Evolutionary conservation across 2,329 filamentous ascomycete genomes (phyloP).

Genomic region (Aphanoascus verrucosus): DNA sequence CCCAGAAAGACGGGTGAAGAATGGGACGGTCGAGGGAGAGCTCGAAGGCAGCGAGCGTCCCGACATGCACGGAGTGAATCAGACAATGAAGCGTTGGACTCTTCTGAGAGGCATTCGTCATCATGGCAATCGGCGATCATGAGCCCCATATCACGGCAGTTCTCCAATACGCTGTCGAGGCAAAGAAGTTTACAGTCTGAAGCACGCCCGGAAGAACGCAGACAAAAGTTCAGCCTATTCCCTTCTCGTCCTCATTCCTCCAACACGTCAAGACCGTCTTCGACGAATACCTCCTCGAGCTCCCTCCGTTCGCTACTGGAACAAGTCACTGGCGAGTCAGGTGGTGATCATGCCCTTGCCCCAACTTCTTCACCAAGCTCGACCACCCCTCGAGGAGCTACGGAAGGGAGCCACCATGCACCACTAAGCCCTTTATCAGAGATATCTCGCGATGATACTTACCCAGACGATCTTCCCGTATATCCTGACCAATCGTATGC

Average conservation of each 20-base stretch:
- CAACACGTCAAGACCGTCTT: conserved; percentile 27
- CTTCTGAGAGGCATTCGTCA: neutral
- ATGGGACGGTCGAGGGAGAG: conserved; percentile 13
- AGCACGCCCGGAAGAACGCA: conserved; percentile 15
- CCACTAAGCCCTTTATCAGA: conserved; percentile 17
- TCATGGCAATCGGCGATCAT: conserved; percentile 12
- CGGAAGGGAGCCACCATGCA: conserved; percentile 11
- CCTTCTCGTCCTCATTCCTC: conserved; percentile 24
- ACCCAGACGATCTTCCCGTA: conserved; percentile 30
- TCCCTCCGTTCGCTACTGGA: conserved; percentile 26
- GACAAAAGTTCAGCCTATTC: conserved; percentile 16
- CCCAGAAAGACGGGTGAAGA: conserved; percentile 12
- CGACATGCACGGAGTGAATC: conserved; percentile 3
- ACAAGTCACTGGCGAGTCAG: neutral
- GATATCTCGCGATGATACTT: conserved; percentile 11
- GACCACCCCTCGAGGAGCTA: conserved; percentile 6
- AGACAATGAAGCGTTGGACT: neutral
- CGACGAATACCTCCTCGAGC: conserved; percentile 34
- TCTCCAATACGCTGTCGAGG: conserved; percentile 10
- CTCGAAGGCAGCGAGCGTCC: conserved; percentile 8
- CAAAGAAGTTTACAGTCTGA: conserved; percentile 15
- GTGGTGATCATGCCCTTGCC: neutral
- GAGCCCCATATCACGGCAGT: conserved; percentile 14
- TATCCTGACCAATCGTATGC: conserved; percentile 42
- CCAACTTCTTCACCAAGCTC: conserved; percentile 15